Percentiles rank a stretch among this genome's conserved stretches.
phyloP scores from a whole-genome alignment of 257 asterid genomes.

The Buddleja alternifolia region DNA sequence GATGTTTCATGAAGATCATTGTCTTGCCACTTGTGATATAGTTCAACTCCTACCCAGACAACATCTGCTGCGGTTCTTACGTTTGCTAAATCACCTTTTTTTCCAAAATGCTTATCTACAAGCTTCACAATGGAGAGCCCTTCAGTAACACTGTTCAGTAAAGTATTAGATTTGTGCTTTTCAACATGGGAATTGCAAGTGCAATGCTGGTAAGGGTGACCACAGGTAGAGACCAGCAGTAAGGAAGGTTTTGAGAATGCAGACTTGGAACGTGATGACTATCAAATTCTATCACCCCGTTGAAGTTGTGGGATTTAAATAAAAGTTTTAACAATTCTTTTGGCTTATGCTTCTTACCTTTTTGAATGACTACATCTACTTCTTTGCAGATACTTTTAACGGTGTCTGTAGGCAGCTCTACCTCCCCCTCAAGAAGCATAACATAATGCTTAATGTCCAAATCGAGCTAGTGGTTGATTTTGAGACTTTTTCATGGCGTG shows the following conservation, averaged over 20 bases:
- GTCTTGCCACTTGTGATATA: too few species aligned
- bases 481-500: too few species aligned
- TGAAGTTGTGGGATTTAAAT: conserved; percentile 1
- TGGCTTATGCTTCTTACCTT: too few species aligned
- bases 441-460: conserved; percentile 17
- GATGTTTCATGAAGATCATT: conserved; percentile 13
- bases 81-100: too few species aligned
- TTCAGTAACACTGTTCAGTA: conserved; percentile 24
- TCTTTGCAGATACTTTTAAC: conserved; percentile 24
- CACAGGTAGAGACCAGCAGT: too few species aligned
- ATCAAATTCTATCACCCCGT: conserved; percentile 25
- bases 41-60: too few species aligned
- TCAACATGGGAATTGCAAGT: too few species aligned
- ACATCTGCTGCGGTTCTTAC: too few species aligned
- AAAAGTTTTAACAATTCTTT: conserved; percentile 15
- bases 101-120: conserved; percentile 13
- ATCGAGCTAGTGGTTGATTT: background rate
- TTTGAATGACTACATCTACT: conserved; percentile 19
- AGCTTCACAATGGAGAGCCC: conserved; percentile 26
- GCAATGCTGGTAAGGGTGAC: too few species aligned
- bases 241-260: conserved; percentile 28
- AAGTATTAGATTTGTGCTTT: too few species aligned
- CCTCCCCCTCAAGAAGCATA: conserved; percentile 39
- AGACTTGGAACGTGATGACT: conserved; percentile 6
- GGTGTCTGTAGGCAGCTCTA: conserved; percentile 22